Evolutionary conservation across 2,329 filamentous ascomycete genomes (phyloP).

Genomic region (Paraconiothyrium sp.): DNA sequence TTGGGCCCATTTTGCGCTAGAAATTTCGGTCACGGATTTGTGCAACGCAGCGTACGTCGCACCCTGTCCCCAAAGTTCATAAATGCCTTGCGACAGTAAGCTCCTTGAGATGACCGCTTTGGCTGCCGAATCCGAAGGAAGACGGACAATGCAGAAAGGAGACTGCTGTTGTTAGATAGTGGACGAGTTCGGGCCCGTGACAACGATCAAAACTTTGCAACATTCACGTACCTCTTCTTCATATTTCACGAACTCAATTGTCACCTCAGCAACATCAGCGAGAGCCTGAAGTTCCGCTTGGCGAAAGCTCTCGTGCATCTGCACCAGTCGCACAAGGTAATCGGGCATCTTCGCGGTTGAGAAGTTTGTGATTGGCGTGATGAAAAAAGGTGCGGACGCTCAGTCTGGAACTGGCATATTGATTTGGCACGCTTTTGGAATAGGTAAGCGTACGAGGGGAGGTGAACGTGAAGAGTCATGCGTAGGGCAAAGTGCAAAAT

Average conservation of each 20-base stretch:
- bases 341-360: slow-evolving; percentile 58
- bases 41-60: slow-evolving; percentile 74
- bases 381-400: not conserved
- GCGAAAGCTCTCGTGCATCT: slow-evolving; percentile 91
- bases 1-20: slow-evolving; percentile 70
- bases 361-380: not conserved
- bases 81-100: slow-evolving; percentile 82
- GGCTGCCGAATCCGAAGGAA: slow-evolving; percentile 72
- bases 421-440: not conserved
- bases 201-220: not conserved
- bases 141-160: slow-evolving; percentile 81
- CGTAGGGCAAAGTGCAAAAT: slow-evolving; percentile 12
- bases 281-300: slow-evolving; percentile 84
- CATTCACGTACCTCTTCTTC: slow-evolving; percentile 69
- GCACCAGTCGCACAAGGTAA: slow-evolving; percentile 88
- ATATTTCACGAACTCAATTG: slow-evolving; percentile 80
- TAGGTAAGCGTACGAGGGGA: slow-evolving; percentile 8
- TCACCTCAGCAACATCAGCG: slow-evolving; percentile 72
- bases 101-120: slow-evolving; percentile 75
- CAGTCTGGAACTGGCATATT: slow-evolving; percentile 15
- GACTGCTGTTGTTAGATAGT: slow-evolving; percentile 66
- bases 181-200: not conserved
- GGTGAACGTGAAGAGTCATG: slow-evolving; percentile 9
- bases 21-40: slow-evolving; percentile 66
- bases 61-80: slow-evolving; percentile 87